Percentiles rank a stretch among this genome's conserved stretches.
These are phyloP conservation scores for Globisporangium radiosum DNA, from an alignment of 352 stramenopile genomes.

Conservation along the genomic window DNA sequence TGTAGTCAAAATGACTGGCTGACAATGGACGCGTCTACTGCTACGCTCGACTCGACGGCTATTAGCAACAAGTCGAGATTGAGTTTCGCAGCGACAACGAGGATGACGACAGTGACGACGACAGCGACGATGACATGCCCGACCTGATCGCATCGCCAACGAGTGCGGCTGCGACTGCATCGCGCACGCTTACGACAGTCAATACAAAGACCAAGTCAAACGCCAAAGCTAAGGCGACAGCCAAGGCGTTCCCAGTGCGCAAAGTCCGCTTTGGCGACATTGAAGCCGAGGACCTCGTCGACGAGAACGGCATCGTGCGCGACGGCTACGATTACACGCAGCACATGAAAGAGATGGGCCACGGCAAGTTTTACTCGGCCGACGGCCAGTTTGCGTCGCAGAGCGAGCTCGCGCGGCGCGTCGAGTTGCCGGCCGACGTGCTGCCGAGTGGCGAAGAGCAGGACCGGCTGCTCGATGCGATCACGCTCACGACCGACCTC, in stretches of 20 bases:
- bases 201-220: slow-evolving; percentile 19
- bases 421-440: slow-evolving; percentile 62
- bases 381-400: slow-evolving; percentile 60
- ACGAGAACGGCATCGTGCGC: slow-evolving; percentile 84
- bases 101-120: slow-evolving; percentile 21
- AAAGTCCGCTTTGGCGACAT: slow-evolving; percentile 63
- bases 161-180: neutral
- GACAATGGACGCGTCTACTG: neutral
- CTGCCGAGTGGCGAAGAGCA: slow-evolving; percentile 63
- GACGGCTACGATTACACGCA: slow-evolving; percentile 92
- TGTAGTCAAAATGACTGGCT: neutral
- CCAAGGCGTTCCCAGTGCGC: slow-evolving; percentile 34
- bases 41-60: neutral
- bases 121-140: slow-evolving; percentile 44
- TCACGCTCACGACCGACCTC: slow-evolving; percentile 76
- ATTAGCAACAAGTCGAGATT: slow-evolving; percentile 47
- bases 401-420: slow-evolving; percentile 45
- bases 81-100: slow-evolving; percentile 56
- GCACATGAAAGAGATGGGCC: slow-evolving; percentile 89
- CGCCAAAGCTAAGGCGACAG: neutral
- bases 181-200: neutral
- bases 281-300: slow-evolving; percentile 67
- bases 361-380: slow-evolving; percentile 76
- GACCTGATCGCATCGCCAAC: slow-evolving; percentile 34
- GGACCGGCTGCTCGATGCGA: slow-evolving; percentile 74